Evolutionary conservation across 2,329 filamentous ascomycete genomes (phyloP).

Genomic region (Balansia obtecta): DNA sequence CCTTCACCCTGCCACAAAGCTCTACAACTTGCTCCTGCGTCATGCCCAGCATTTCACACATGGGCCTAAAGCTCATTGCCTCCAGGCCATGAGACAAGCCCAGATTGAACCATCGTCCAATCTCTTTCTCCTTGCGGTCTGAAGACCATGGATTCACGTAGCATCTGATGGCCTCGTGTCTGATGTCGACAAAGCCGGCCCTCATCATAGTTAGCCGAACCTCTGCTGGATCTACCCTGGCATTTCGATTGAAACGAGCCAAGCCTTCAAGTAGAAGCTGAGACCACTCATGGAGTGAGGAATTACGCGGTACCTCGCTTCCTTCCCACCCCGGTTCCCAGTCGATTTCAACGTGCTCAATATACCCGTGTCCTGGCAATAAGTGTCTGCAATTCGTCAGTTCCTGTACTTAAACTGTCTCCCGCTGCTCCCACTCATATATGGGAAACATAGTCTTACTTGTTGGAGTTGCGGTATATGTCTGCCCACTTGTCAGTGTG

Average conservation of each 20-base stretch:
- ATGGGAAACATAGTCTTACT: constrained; percentile 32
- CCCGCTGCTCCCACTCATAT: background rate
- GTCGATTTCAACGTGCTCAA: constrained; percentile 88
- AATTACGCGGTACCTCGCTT: constrained; percentile 42
- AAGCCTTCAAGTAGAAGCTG: constrained; percentile 56
- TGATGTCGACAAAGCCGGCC: constrained; percentile 70
- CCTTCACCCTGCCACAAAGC: constrained; percentile 49
- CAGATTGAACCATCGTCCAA: constrained; percentile 76
- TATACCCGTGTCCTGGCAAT: constrained; percentile 57
- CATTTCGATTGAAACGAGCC: constrained; percentile 47
- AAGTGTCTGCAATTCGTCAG: constrained; percentile 48
- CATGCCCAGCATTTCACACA: constrained; percentile 40
- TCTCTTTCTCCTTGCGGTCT: constrained; percentile 50
- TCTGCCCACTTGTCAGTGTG: constrained; percentile 52
- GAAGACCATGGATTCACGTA: constrained; percentile 64
- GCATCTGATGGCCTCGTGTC: constrained; percentile 53
- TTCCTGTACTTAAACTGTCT: background rate
- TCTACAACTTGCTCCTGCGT: constrained; percentile 47
- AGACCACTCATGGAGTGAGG: constrained; percentile 57
- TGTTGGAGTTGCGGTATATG: constrained; percentile 58
- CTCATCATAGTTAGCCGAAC: constrained; percentile 50
- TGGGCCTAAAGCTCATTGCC: constrained; percentile 58
- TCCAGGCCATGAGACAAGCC: constrained; percentile 62
- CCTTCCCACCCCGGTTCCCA: constrained; percentile 63
- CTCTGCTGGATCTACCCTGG: constrained; percentile 40